These are phyloP conservation scores for Xylaria telfairii DNA, from an alignment of 495 filamentous ascomycete genomes.

Conservation along the genomic window DNA sequence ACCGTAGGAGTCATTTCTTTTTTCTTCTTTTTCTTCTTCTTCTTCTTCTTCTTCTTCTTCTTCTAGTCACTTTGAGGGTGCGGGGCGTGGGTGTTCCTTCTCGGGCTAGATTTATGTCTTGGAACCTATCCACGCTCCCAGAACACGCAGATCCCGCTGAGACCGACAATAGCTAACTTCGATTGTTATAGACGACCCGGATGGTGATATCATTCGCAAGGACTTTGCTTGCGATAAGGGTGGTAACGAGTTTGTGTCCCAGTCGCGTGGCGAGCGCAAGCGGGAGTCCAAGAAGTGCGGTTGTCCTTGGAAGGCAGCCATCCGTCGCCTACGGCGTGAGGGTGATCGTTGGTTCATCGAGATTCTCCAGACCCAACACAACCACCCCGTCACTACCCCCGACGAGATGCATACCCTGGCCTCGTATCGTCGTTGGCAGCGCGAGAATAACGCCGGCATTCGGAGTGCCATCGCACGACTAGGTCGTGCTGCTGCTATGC, in stretches of 20 bases:
- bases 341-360: conserved; percentile 39
- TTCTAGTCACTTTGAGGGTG: neutral
- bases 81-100: neutral
- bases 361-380: conserved; percentile 32
- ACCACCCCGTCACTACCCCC: conserved; percentile 36
- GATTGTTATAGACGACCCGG: conserved; percentile 27
- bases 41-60: neutral
- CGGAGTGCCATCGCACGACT: conserved; percentile 32
- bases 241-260: conserved; percentile 38
- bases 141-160: neutral
- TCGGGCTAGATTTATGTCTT: neutral
- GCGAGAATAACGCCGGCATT: conserved; percentile 41
- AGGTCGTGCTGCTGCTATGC: conserved; percentile 35
- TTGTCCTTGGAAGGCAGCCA: conserved; percentile 37
- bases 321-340: conserved; percentile 36
- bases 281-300: conserved; percentile 39
- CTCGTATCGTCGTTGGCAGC: conserved; percentile 40
- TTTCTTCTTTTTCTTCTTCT: neutral
- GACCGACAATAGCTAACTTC: neutral
- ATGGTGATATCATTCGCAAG: conserved; percentile 36
- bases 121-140: neutral
- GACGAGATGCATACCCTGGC: conserved; percentile 40
- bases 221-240: conserved; percentile 41
- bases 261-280: conserved; percentile 38
- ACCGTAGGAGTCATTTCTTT: neutral